These are phyloP conservation scores for Metarhizium guizhouense DNA, from an alignment of 2,329 filamentous ascomycete genomes.

Conservation along the genomic window DNA sequence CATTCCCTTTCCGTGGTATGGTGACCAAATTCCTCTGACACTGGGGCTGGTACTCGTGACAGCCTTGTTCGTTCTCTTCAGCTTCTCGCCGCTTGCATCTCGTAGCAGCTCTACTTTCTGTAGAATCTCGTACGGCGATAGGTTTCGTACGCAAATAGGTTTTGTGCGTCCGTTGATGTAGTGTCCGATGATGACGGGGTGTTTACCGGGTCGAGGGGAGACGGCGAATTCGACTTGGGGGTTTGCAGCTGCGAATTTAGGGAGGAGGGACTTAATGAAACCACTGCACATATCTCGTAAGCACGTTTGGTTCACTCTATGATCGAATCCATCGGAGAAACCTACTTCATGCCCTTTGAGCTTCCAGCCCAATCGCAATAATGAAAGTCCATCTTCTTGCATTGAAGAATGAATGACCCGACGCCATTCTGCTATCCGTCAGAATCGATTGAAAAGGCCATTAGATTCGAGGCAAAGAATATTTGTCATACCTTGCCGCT, in stretches of 20 bases:
- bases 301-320: neutral
- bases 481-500: conserved; percentile 37
- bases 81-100: conserved; percentile 67
- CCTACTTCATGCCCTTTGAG: conserved; percentile 89
- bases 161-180: conserved; percentile 89
- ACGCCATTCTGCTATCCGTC: conserved; percentile 68
- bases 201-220: conserved; percentile 79
- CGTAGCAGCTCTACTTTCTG: conserved; percentile 68
- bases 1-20: conserved; percentile 55
- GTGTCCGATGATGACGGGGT: conserved; percentile 80
- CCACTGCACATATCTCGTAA: conserved; percentile 38
- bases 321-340: neutral
- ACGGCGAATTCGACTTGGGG: conserved; percentile 87
- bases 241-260: conserved; percentile 69
- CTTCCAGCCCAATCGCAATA: conserved; percentile 96
- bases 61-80: conserved; percentile 54
- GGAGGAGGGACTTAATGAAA: conserved; percentile 72
- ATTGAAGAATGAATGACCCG: conserved; percentile 93
- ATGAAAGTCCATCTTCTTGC: conserved; percentile 90
- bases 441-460: conserved; percentile 5
- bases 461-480: neutral
- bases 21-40: conserved; percentile 63
- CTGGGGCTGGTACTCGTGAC: conserved; percentile 55
- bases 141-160: conserved; percentile 79
- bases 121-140: conserved; percentile 71